Evolutionary conservation across 2,329 filamentous ascomycete species (phyloP).

Genomic region (Penicillium glabrum): DNA sequence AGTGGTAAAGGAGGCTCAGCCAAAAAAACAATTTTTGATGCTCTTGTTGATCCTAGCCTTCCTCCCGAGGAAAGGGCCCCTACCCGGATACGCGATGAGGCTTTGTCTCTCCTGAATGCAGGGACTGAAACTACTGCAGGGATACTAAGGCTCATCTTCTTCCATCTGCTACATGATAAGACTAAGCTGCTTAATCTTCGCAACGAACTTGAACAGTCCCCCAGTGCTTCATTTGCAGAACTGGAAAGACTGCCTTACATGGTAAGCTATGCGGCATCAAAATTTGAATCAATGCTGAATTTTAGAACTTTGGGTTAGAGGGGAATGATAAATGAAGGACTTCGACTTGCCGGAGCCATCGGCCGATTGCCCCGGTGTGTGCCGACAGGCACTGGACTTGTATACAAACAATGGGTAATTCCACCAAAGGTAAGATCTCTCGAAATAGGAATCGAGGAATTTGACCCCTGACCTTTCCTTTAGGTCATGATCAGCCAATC

Average conservation of each 20-base stretch:
- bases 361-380: neutral
- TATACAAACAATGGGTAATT: neutral
- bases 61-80: neutral
- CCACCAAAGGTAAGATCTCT: neutral
- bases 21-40: neutral
- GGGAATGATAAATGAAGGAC: neutral
- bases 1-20: neutral
- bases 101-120: neutral
- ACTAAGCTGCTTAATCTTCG: neutral
- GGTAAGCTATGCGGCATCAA: neutral
- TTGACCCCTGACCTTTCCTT: neutral
- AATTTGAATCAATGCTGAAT: neutral
- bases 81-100: neutral
- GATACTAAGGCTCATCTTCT: neutral
- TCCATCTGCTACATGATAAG: neutral
- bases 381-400: neutral
- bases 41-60: neutral
- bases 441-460: neutral
- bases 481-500: neutral
- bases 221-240: neutral
- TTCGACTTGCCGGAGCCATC: neutral
- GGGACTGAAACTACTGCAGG: neutral
- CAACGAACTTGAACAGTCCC: neutral
- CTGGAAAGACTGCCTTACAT: neutral
- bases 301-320: neutral